These are phyloP conservation scores for Mercurialis annua DNA, from an alignment of 345 rosid species.

Conservation along the genomic window DNA sequence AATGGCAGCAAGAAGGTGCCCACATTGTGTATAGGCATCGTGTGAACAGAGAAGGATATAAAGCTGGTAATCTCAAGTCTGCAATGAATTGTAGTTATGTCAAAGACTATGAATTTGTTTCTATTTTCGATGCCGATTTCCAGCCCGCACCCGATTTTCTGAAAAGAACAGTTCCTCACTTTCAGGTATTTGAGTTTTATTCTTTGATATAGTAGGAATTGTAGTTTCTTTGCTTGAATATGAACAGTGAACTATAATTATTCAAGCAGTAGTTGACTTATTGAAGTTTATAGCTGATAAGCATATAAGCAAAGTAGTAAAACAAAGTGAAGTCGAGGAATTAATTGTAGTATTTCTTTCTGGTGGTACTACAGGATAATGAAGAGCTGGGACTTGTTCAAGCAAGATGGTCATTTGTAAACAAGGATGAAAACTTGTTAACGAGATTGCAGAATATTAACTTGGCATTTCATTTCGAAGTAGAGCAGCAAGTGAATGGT, in stretches of 20 bases:
- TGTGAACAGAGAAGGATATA: conserved; percentile 80
- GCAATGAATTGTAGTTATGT: conserved; percentile 93
- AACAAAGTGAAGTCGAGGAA: background rate
- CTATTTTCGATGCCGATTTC: conserved; percentile 94
- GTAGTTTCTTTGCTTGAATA: background rate
- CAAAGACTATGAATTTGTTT: conserved; percentile 84
- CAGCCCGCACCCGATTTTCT: conserved; percentile 87
- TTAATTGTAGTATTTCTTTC: background rate
- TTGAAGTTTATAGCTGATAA: background rate
- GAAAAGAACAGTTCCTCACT: conserved; percentile 78
- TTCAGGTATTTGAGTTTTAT: conserved; percentile 47
- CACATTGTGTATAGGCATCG: conserved; percentile 80
- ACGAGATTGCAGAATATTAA: conserved; percentile 88
- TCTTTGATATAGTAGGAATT: background rate
- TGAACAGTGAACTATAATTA: background rate
- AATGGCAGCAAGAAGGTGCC: conserved; percentile 88
- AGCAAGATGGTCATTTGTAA: conserved; percentile 94
- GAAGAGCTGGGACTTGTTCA: conserved; percentile 83
- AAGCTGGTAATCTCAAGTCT: conserved; percentile 96
- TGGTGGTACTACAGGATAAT: conserved; percentile 48
- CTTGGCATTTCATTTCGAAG: conserved; percentile 89
- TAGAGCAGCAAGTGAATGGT: conserved; percentile 94
- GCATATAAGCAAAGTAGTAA: no score
- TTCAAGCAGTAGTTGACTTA: background rate
- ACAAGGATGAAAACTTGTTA: conserved; percentile 82